These are phyloP conservation scores for Candida ficus DNA, from an alignment of 805 yeast genomes.

Conservation along the genomic window DNA sequence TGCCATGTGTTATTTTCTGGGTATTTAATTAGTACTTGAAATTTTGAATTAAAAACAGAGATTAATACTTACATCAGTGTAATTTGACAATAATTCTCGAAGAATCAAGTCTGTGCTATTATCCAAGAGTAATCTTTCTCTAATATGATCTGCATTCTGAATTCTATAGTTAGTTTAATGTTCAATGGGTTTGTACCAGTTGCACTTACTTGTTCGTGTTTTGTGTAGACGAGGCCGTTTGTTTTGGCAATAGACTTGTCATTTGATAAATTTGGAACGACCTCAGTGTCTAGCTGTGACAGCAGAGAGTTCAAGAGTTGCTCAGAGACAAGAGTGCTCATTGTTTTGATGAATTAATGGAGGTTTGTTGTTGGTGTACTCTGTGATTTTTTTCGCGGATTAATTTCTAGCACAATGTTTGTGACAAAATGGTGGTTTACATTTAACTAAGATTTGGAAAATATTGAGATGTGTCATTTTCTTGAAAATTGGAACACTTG, in stretches of 20 bases:
- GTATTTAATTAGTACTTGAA: not conserved
- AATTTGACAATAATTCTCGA: not conserved
- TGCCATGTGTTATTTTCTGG: constrained; percentile 9
- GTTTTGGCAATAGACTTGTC: constrained; percentile 9
- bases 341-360: too few species aligned
- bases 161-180: not conserved
- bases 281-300: not conserved
- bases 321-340: not conserved
- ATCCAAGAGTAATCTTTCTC: not conserved
- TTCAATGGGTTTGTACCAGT: too few species aligned
- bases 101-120: not conserved
- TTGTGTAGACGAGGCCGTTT: constrained; percentile 7
- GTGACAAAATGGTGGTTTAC: too few species aligned
- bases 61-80: constrained; percentile 8
- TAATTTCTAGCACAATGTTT: too few species aligned
- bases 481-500: too few species aligned
- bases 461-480: too few species aligned
- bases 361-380: too few species aligned
- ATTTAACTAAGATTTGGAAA: too few species aligned
- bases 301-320: not conserved
- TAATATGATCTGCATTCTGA: constrained; percentile 5
- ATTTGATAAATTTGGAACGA: not conserved
- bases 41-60: not conserved
- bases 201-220: constrained; percentile 13
- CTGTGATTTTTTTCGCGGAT: too few species aligned